Base-by-base conservation (phyloP, 2,329 filamentous ascomycete genomes). In the Cadophora luteo-olivacea region DNA sequence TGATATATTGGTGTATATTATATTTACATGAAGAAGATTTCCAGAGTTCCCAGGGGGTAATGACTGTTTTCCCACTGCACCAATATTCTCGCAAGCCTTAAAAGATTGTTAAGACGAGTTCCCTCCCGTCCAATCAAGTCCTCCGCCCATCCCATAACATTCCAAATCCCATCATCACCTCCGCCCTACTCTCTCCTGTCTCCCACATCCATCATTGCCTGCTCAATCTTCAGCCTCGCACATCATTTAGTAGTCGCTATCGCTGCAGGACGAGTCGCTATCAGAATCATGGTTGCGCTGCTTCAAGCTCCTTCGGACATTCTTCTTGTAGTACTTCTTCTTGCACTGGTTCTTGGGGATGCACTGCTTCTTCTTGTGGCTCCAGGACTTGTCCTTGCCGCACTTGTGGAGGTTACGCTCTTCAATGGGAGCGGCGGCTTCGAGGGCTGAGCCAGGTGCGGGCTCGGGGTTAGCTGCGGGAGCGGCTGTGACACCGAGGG, bases 311-410 rank as follows among this genome's bases (percentile, higher is more conserved):
- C 49, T 52, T 14, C 24, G 24, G 8, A 52, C 49, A 25, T 52
- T 24, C 49, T 52, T 52, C 49, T 52, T 52, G 49, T 25, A 25
- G 49, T 52, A 52, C 49, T 52, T 52, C 41, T 45, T 45, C 41
- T 45, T 45, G 49, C 49, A 52, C 49, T 52, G 22, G 22, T 52
- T 52, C 49, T 52, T 52, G 6, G 49, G 49, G n/a, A 52, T 52
- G 22, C 49, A 52, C 49, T 52, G 49, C 49, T 52, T 52, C 49
- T 52, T 52, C 49, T 52, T 52, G 49, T 52, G 49, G 49, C 49
- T 54, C 11, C 16, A 45, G 12, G 14, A 5, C 12, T 45, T 16
- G 41, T 19, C 41, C 41, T 45, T 45, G 41, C 41, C 41, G 41
- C 41, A 45, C 41, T 45, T 45, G 41, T 45, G 41, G 12, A 45